These are phyloP conservation scores for Sugiyamaella marilandica DNA, from an alignment of 805 yeast species.

Conservation along the genomic window DNA sequence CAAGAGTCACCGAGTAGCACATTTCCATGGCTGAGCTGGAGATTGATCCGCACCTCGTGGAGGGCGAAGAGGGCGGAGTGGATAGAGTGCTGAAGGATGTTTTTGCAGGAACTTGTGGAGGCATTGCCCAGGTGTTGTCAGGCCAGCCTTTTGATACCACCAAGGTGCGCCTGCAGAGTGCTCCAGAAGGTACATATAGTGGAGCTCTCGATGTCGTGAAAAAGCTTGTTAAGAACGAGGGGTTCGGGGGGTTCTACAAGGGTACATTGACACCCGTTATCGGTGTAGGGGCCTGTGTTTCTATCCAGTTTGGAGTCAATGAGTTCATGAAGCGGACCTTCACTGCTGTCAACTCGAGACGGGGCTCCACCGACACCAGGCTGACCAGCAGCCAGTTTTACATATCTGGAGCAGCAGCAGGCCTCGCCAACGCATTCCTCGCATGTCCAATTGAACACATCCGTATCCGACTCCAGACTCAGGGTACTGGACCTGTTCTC, in stretches of 20 bases:
- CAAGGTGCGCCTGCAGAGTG: conserved; percentile 87
- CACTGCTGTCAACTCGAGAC: conserved; percentile 39
- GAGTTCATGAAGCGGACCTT: conserved; percentile 88
- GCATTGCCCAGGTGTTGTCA: conserved; percentile 88
- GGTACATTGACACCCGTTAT: conserved; percentile 91
- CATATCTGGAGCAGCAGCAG: conserved; percentile 85
- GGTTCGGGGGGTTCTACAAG: conserved; percentile 80
- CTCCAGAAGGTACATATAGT: conserved; percentile 66
- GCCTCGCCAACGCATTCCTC: conserved; percentile 79
- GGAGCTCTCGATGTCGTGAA: conserved; percentile 77
- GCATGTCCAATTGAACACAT: conserved; percentile 95
- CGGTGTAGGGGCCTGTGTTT: conserved; percentile 97
- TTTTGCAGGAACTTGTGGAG: conserved; percentile 90
- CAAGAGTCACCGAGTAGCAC: neutral
- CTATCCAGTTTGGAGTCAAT: conserved; percentile 92
- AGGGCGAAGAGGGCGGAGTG: conserved; percentile 20
- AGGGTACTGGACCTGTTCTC: conserved; percentile 50
- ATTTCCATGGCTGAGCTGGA: conserved; percentile 20
- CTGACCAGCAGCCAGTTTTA: conserved; percentile 66
- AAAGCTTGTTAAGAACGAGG: conserved; percentile 71
- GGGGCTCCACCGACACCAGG: conserved; percentile 30
- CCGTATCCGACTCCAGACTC: conserved; percentile 90
- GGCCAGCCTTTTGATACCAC: conserved; percentile 98
- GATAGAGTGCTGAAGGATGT: conserved; percentile 65
- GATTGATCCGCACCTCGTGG: conserved; percentile 23